phyloP scores from a whole-genome alignment of 2,329 filamentous ascomycete genomes.

The Xenoacremonium recifei region DNA sequence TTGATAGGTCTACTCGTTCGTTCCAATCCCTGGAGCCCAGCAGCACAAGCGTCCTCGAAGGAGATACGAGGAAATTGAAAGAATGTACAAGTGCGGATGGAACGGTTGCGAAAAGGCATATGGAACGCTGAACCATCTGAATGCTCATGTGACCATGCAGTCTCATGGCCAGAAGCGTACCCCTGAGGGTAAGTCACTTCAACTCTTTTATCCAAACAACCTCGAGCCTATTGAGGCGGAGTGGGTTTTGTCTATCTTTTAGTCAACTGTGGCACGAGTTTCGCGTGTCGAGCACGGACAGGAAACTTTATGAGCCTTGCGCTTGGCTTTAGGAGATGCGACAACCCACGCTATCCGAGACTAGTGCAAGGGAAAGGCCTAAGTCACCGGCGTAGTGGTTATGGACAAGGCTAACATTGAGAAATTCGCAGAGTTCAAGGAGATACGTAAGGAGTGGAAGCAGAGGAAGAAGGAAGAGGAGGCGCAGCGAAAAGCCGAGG shows the following conservation, averaged over 20 bases:
- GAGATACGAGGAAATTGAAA: slow-evolving; percentile 96
- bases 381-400: too few species aligned
- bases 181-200: slow-evolving; percentile 76
- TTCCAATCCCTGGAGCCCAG: slow-evolving; percentile 93
- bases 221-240: too few species aligned
- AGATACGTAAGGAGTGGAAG: slow-evolving; percentile 99
- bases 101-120: slow-evolving; percentile 99
- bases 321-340: too few species aligned
- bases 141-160: slow-evolving; percentile 99
- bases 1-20: slow-evolving; percentile 91
- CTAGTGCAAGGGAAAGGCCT: too few species aligned
- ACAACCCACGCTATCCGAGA: too few species aligned
- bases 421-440: slow-evolving; percentile 79
- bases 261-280: too few species aligned
- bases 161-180: slow-evolving; percentile 92
- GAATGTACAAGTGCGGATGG: slow-evolving; percentile 99
- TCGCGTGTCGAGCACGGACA: too few species aligned
- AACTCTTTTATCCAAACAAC: neutral
- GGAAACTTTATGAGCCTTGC: too few species aligned
- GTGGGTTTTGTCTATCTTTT: too few species aligned
- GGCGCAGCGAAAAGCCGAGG: slow-evolving; percentile 81
- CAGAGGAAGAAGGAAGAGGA: slow-evolving; percentile 99
- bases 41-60: slow-evolving; percentile 94
- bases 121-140: slow-evolving; percentile 93
- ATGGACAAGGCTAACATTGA: neutral